These are phyloP conservation scores for Mucor saturninus DNA, from an alignment of 371 early-diverging fungal genomes.

Conservation along the genomic window DNA sequence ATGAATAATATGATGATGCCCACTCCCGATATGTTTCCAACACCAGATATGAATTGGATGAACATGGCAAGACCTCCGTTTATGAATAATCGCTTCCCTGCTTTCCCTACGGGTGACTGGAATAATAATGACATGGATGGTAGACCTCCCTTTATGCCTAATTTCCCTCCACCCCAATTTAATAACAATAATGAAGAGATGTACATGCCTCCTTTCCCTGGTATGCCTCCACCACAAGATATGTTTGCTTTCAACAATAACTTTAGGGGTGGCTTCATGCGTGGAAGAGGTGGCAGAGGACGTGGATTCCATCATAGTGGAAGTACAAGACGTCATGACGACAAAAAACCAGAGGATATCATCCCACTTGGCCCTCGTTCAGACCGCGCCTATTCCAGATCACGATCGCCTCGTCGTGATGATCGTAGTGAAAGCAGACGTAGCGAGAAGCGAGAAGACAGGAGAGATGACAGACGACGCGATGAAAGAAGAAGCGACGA, in stretches of 20 bases:
- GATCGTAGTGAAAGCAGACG: constrained; percentile 20
- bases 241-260: constrained; percentile 37
- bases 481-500: background rate
- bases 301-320: constrained; percentile 21
- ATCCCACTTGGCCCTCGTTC: constrained; percentile 12
- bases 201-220: constrained; percentile 30
- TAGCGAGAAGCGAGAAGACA: constrained; percentile 26
- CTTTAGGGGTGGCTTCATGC: constrained; percentile 21
- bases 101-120: constrained; percentile 30
- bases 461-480: constrained; percentile 17
- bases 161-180: constrained; percentile 11
- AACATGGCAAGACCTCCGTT: constrained; percentile 43
- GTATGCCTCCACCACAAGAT: constrained; percentile 45
- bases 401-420: constrained; percentile 18
- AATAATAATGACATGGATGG: constrained; percentile 13
- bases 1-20: constrained; percentile 25
- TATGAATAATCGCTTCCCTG: constrained; percentile 41
- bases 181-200: constrained; percentile 6
- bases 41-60: constrained; percentile 50
- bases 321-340: constrained; percentile 18
- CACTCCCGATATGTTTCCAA: constrained; percentile 31
- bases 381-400: constrained; percentile 18
- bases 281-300: constrained; percentile 37
- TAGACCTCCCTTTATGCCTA: constrained; percentile 7
- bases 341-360: constrained; percentile 8